phyloP scores from a whole-genome alignment of 305 asterid species.

The Euphrasia arctica region DNA sequence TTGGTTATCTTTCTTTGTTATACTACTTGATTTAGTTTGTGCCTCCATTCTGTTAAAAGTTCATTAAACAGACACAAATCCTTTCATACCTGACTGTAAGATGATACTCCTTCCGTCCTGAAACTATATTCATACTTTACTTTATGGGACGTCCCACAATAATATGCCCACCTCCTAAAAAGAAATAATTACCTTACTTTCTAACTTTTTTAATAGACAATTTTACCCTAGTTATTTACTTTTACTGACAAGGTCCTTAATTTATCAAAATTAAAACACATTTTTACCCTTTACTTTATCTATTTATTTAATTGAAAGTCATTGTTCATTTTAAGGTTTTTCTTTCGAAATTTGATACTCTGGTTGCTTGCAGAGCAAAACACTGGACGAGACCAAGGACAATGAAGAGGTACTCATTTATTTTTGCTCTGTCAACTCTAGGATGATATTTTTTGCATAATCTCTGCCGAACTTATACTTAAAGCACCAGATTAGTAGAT shows the following conservation, averaged over 20 bases:
- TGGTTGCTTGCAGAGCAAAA: slow-evolving; percentile 43
- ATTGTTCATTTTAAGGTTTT: slow-evolving; percentile 10
- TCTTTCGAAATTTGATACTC: slow-evolving; percentile 18
- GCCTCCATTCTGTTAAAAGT: background rate
- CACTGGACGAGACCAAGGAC: slow-evolving; percentile 40
- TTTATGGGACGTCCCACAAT: too few species aligned
- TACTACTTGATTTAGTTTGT: slow-evolving; percentile 5
- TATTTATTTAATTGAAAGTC: background rate
- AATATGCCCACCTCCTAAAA: too few species aligned
- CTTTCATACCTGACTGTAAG: background rate
- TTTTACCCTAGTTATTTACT: too few species aligned
- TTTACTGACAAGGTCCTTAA: too few species aligned
- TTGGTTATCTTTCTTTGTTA: slow-evolving; percentile 27
- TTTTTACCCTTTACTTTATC: background rate
- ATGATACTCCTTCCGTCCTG: too few species aligned
- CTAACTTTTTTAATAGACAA: too few species aligned
- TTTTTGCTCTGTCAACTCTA: slow-evolving; percentile 15
- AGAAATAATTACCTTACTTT: too few species aligned
- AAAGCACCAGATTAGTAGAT: too few species aligned
- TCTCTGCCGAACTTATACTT: background rate
- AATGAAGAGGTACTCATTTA: slow-evolving; percentile 45
- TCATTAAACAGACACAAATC: background rate
- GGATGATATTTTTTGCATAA: slow-evolving; percentile 1
- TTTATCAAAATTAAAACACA: too few species aligned
- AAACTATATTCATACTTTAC: too few species aligned